Evolutionary conservation across 2,329 filamentous ascomycete genomes (phyloP).

Genomic region (Fusarium sp.): DNA sequence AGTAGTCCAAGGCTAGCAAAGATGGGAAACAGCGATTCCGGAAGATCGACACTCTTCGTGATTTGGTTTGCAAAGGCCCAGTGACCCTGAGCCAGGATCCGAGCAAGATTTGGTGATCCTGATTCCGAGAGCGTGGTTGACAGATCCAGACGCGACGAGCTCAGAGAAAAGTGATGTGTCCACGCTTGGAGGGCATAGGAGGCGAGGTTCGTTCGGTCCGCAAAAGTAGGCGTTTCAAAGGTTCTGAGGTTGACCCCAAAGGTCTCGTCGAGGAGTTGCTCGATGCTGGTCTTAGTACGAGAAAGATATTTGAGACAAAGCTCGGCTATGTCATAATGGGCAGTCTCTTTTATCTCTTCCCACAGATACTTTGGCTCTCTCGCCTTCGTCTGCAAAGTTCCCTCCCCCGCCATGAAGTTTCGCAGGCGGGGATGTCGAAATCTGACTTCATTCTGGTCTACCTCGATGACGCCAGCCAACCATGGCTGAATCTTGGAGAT

Average conservation of each 20-base stretch:
- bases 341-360: background rate
- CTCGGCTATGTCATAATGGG: background rate
- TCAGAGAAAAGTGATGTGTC: constrained; percentile 6
- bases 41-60: background rate
- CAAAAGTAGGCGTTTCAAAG: background rate
- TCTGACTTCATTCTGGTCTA: constrained; percentile 2
- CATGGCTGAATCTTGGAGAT: background rate
- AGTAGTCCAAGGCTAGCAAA: background rate
- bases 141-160: background rate
- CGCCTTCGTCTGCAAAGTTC: fast-evolving
- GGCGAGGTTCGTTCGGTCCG: background rate
- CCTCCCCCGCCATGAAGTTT: background rate
- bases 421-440: background rate
- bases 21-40: background rate
- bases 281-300: background rate
- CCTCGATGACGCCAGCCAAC: background rate
- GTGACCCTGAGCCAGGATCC: background rate
- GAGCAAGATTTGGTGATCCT: background rate
- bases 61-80: constrained; percentile 1
- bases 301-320: background rate
- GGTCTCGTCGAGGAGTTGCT: background rate
- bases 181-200: constrained; percentile 16
- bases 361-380: background rate
- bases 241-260: background rate
- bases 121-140: background rate